phyloP scores from a whole-genome alignment of 768 basidiomycete genomes.

The Pleurotus platypus region DNA sequence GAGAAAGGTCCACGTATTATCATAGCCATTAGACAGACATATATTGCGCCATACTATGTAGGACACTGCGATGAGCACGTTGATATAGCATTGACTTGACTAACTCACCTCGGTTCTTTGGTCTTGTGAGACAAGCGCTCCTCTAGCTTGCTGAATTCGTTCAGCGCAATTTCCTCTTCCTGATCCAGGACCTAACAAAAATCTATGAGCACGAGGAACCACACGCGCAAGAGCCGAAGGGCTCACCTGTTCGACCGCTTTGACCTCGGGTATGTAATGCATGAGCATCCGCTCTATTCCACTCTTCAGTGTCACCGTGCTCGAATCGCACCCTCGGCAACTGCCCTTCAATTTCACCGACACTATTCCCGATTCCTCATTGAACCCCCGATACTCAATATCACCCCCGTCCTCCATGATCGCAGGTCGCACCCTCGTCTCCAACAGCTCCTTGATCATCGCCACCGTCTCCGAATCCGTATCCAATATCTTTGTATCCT shows the following conservation, averaged over 20 bases:
- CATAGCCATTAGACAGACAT: constrained; percentile 58
- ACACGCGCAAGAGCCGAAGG: background rate
- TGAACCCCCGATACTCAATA: constrained; percentile 92
- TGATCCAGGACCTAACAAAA: constrained; percentile 79
- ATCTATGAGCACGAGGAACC: constrained; percentile 6
- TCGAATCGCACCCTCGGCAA: constrained; percentile 92
- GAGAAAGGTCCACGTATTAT: background rate
- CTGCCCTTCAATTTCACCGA: constrained; percentile 93
- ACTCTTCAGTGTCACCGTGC: constrained; percentile 91
- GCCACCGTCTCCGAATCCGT: constrained; percentile 95
- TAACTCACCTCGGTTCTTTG: constrained; percentile 41
- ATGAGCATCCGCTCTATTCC: constrained; percentile 99
- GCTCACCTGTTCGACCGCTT: constrained; percentile 82
- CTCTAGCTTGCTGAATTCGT: constrained; percentile 90
- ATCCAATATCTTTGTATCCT: constrained; percentile 91
- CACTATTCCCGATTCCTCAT: constrained; percentile 72
- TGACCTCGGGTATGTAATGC: constrained; percentile 98
- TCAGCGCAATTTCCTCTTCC: constrained; percentile 82
- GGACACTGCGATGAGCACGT: background rate
- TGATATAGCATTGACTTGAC: no score
- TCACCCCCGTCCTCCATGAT: constrained; percentile 99
- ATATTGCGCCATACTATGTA: constrained; percentile 70
- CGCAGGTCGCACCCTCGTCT: constrained; percentile 91
- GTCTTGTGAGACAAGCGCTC: constrained; percentile 48
- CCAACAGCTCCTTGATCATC: constrained; percentile 97